Evolutionary conservation across 2,329 filamentous ascomycete species (phyloP), one percentile per base, ranked within the genome.

Genomic region (Annulohypoxylon truncatum): DNA sequence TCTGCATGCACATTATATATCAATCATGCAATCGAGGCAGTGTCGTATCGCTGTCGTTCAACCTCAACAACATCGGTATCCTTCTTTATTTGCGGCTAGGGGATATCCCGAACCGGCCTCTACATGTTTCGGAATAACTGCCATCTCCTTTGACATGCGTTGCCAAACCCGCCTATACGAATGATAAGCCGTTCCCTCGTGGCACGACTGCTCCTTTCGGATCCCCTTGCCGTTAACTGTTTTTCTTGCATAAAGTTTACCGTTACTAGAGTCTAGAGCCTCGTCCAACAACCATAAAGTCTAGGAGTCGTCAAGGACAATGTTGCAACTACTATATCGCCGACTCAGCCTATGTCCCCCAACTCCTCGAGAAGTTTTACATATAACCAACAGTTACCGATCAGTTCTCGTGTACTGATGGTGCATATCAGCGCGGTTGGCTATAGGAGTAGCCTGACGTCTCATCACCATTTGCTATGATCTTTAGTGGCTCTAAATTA

Each of bases 41-140:
- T 61, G 40, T 53, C 38, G 67, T 67, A 61, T 61, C 64, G 61
- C 57, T 33, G 50, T 31, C 42, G 64, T 59, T 47, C 50, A 58
- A 64, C 64, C 38, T 64, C 42, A 69, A 61, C 40, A 44, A 44
- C 40, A 38, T 47, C 40, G 47, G 50, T 42, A 26, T 22, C 38
- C 50, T 60, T 48, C 58, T 66, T 53, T 61, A 64, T 28, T 38
- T 66, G 67, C 61, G 44, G 67, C 67, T 28, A 53, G 20, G 57
- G 55, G 28, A 54, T 31, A 22, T 31, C 29, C 42, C 15, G 47
- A 28, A 47, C 10, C 47, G 40, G 51, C 51, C 15, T 58, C 54
- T 51, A 42, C 51, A 7, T 31, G 67, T 69, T 69, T 69, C 67
- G 67, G 28, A 59, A 55, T 52, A 64, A 69, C 67, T 57, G 40